Evolutionary conservation across 805 yeast genomes (phyloP), one percentile per base, ranked within the genome.

Genomic region (Wickerhamiella galacta): DNA sequence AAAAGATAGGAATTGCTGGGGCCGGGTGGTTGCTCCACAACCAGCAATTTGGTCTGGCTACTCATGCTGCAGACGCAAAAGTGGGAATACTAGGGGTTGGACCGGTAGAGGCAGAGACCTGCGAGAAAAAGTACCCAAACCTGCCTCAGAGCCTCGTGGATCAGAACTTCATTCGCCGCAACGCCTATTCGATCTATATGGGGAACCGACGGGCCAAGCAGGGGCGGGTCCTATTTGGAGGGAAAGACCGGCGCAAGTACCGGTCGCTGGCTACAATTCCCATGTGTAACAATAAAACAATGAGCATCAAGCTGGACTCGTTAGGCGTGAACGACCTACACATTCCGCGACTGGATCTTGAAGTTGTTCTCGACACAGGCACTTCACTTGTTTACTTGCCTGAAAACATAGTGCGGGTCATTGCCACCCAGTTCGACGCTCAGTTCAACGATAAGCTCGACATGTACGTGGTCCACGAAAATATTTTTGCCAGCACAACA

Each of bases 21-120:
- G 25, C 34, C 28, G 28, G 23, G 32, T 33, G 12, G 51, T 64
- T n/a, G 3, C 60, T 77, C 10, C 39, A 58, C 1, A 56, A 60
- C 36, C 54, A 77, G 27, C 70, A 80, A n/a, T 67, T 82, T 52
- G 94, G 87, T 1, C 70, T 82, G 17, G 87, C 78, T 5, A 72
- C 74, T 45, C 50, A 57, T 20, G 67, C 83, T 1, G 69, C 72
- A 32, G 73, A 85, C 7, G 54, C 68, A 6, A 56, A 66, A 2
- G 39, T 45, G 46, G 92, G 93, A 33, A 44, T 52, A 28, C 40
- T 53, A 16, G 57, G 57, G 4, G 45, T 48, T 19, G 49, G 51
- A 1, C 49, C 47, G 2, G 18, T 39, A 4, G 39, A 33, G 25
- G 28, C 46, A n/a, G 49, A 45, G 26, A 31, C 36, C 1, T 31